Percentiles rank a stretch among this genome's conserved stretches.
Evolutionary conservation across 768 basidiomycete species (phyloP).

Genomic region (Russula lepida): DNA sequence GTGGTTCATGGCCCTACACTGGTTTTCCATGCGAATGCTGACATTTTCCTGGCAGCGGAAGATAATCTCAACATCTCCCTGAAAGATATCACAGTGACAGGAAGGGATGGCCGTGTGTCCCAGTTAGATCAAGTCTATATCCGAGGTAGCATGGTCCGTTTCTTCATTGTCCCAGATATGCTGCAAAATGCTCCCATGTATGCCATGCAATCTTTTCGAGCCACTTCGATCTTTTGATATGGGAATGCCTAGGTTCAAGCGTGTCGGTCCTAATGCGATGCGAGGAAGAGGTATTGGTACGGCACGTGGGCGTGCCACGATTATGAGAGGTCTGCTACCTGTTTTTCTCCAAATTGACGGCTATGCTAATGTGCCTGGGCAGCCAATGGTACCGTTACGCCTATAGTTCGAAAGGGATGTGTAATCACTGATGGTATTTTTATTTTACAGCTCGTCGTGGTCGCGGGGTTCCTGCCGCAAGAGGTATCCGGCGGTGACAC

Average conservation of each 20-base stretch:
- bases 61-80: slow-evolving; percentile 96
- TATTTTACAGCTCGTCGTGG: slow-evolving; percentile 66
- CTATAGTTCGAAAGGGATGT: neutral
- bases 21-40: slow-evolving; percentile 1
- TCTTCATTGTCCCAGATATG: slow-evolving; percentile 99
- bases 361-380: slow-evolving; percentile 22
- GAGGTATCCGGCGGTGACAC: slow-evolving; percentile 73
- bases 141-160: slow-evolving; percentile 93
- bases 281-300: slow-evolving; percentile 98
- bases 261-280: slow-evolving; percentile 97
- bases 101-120: slow-evolving; percentile 95
- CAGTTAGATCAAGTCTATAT: slow-evolving; percentile 99
- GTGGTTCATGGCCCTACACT: slow-evolving; percentile 36
- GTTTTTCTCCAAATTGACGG: slow-evolving; percentile 5
- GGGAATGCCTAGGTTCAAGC: slow-evolving; percentile 75
- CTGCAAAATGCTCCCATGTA: slow-evolving; percentile 98
- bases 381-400: slow-evolving; percentile 60
- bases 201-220: slow-evolving; percentile 28
- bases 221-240: neutral
- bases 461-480: slow-evolving; percentile 65
- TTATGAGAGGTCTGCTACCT: slow-evolving; percentile 79
- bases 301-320: slow-evolving; percentile 96
- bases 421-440: slow-evolving; percentile 20
- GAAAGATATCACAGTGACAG: slow-evolving; percentile 95
- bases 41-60: slow-evolving; percentile 58